These are phyloP conservation scores for Jaltomata sinuosa DNA, from an alignment of 257 asterid species.

Conservation along the genomic window DNA sequence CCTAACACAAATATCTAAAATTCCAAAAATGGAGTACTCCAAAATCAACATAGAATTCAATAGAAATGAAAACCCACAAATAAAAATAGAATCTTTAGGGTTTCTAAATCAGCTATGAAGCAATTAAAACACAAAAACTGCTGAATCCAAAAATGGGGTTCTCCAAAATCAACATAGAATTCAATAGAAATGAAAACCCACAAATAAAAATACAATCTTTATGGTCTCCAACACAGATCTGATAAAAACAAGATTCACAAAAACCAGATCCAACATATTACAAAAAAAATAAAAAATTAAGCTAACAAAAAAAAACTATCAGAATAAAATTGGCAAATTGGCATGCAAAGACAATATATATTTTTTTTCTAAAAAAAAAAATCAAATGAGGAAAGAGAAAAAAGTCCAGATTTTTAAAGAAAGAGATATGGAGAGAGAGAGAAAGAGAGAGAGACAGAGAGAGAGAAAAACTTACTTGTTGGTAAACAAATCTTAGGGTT, in stretches of 20 bases:
- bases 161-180: not conserved
- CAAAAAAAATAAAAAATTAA: not conserved
- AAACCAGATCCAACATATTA: conserved; percentile 32
- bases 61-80: not conserved
- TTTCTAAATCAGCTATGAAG: not conserved
- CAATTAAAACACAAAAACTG: no score
- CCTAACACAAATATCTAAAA: no score
- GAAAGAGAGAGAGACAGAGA: conserved; percentile 21
- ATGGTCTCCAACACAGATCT: conserved; percentile 37
- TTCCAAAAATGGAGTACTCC: no score
- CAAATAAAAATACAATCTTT: not conserved
- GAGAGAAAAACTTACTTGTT: conserved; percentile 69
- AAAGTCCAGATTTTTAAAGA: conserved; percentile 9
- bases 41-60: not conserved
- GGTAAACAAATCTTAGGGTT: conserved; percentile 78
- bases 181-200: conserved; percentile 1
- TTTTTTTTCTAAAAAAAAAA: not conserved
- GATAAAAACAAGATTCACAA: conserved; percentile 7
- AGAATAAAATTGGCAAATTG: not conserved
- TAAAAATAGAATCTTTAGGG: not conserved
- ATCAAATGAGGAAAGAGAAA: conserved; percentile 17
- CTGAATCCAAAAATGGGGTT: no score
- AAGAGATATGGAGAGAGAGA: conserved; percentile 20
- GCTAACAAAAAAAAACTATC: not conserved
- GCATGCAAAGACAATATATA: conserved; percentile 3